These are phyloP conservation scores for Rosa rugosa DNA, from an alignment of 306 rosid species.

Conservation along the genomic window DNA sequence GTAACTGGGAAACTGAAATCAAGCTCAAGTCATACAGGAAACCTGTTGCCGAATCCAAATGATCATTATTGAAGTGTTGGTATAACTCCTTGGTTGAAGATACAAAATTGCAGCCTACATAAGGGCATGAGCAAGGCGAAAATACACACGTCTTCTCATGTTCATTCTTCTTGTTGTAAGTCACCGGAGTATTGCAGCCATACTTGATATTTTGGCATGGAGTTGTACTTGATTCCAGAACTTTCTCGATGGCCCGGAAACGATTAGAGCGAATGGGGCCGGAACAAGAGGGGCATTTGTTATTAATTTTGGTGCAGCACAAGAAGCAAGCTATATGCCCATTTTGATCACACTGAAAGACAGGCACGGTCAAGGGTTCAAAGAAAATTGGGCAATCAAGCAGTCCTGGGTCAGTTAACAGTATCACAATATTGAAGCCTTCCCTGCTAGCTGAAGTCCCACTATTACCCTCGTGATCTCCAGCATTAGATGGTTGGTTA, in stretches of 20 bases:
- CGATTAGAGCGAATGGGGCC: constrained; percentile 57
- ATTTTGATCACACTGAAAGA: too few relatives aligned
- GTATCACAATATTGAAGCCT: background rate
- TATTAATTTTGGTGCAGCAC: constrained; percentile 45
- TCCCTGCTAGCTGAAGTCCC: background rate
- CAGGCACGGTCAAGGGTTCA: constrained; percentile 1
- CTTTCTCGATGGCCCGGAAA: constrained; percentile 69
- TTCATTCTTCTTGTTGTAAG: constrained; percentile 33
- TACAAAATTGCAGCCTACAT: constrained; percentile 35
- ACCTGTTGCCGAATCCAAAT: constrained; percentile 30
- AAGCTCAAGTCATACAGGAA: constrained; percentile 14
- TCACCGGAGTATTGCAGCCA: constrained; percentile 48
- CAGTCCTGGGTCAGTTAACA: background rate
- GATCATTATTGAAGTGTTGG: constrained; percentile 44
- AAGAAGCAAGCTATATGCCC: constrained; percentile 36
- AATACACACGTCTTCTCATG: constrained; percentile 56
- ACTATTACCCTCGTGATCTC: background rate
- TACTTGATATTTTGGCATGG: constrained; percentile 44
- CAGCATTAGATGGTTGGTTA: too few relatives aligned
- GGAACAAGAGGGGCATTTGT: constrained; percentile 63
- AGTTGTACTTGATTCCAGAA: constrained; percentile 54
- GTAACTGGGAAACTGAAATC: background rate
- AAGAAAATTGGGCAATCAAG: constrained; percentile 10
- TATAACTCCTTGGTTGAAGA: constrained; percentile 42
- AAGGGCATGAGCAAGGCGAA: constrained; percentile 57